phyloP scores from a whole-genome alignment of 495 filamentous ascomycete genomes.

The Staphylotrichum tortipilum region DNA sequence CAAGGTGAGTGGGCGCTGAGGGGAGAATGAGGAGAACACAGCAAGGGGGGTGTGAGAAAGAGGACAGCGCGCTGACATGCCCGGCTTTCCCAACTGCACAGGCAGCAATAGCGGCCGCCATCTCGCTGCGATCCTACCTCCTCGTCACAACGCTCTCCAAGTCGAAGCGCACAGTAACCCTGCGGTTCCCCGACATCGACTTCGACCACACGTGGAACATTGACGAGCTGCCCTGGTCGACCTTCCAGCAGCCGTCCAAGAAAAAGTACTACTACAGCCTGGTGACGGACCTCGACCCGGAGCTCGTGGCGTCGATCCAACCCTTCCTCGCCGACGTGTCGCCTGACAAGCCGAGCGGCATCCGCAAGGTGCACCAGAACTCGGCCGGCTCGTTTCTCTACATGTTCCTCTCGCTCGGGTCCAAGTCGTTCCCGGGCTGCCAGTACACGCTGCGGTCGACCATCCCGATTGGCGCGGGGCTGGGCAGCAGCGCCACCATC shows the following conservation, averaged over 20 bases:
- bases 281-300: conserved; percentile 73
- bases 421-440: conserved; percentile 63
- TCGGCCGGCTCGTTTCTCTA: conserved; percentile 85
- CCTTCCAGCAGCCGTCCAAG: conserved; percentile 69
- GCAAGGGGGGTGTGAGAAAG: background rate
- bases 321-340: conserved; percentile 67
- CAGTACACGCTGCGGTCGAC: conserved; percentile 89
- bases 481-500: conserved; percentile 89
- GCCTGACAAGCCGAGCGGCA: conserved; percentile 47
- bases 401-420: conserved; percentile 81
- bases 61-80: background rate
- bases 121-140: conserved; percentile 90
- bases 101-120: conserved; percentile 87
- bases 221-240: conserved; percentile 73
- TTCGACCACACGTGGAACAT: conserved; percentile 89
- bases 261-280: conserved; percentile 89
- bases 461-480: conserved; percentile 82
- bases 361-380: conserved; percentile 69
- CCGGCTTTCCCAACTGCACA: conserved; percentile 24
- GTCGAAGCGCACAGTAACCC: conserved; percentile 70
- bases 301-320: conserved; percentile 67
- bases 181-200: conserved; percentile 80
- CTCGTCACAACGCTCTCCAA: conserved; percentile 86
- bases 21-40: background rate
- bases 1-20: conserved; percentile 48